Evolutionary conservation across 1,284 basidiomycete genomes (phyloP).

Genomic region (Irpex sp.): DNA sequence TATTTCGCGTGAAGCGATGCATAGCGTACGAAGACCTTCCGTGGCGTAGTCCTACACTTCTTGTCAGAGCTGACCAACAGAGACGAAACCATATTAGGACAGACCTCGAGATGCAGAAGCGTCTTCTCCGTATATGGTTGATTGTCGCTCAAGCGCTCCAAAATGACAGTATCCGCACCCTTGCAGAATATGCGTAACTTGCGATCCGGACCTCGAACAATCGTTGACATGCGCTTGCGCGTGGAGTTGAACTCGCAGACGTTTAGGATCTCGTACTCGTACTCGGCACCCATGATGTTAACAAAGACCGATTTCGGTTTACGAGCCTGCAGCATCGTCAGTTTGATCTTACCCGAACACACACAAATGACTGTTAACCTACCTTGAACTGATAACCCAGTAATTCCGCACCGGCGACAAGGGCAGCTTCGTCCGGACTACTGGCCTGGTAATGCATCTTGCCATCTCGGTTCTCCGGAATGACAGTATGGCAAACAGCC

Average conservation of each 20-base stretch:
- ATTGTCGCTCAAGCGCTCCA: constrained; percentile 80
- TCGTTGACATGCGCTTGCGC: constrained; percentile 95
- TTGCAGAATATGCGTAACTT: constrained; percentile 96
- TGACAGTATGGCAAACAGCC: constrained; percentile 98
- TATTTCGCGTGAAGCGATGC: constrained; percentile 91
- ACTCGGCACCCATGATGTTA: constrained; percentile 67
- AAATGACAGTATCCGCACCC: constrained; percentile 96
- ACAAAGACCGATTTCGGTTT: constrained; percentile 96
- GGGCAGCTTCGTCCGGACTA: constrained; percentile 96
- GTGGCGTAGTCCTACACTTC: constrained; percentile 86
- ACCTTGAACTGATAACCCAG: constrained; percentile 95
- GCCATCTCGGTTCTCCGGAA: constrained; percentile 86
- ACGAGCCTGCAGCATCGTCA: constrained; percentile 60
- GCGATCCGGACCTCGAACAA: constrained; percentile 86
- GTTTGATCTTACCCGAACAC: constrained; percentile 3
- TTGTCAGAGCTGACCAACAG: constrained; percentile 8
- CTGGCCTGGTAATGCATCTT: constrained; percentile 94
- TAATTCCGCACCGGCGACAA: constrained; percentile 92
- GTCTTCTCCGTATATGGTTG: constrained; percentile 89
- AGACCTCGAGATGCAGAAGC: constrained; percentile 84
- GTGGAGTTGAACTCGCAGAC: constrained; percentile 99
- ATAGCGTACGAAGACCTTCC: constrained; percentile 95
- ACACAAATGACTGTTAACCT: constrained; percentile 25
- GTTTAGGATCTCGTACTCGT: constrained; percentile 92
- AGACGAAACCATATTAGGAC: constrained; percentile 8